Conservation (phyloP, 2,329 filamentous ascomycete genomes). For the Nemania abortiva region DNA sequence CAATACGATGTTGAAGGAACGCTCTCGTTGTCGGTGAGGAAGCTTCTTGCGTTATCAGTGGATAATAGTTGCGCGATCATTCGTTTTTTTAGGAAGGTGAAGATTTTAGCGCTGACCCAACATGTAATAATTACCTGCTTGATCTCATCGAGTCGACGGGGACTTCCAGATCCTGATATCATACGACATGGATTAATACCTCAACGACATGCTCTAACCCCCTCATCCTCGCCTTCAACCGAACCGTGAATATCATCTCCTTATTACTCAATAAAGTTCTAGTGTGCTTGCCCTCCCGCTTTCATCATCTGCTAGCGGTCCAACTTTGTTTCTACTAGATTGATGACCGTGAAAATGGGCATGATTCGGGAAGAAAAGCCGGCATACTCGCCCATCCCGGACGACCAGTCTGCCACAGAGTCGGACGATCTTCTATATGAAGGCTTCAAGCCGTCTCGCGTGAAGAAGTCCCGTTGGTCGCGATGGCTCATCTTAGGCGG, state of each 20-base stretch:
- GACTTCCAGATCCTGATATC: slow-evolving; percentile 11
- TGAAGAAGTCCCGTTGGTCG: slow-evolving; percentile 25
- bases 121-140: neutral
- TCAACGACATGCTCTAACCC: neutral
- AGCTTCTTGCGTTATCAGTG: slow-evolving; percentile 25
- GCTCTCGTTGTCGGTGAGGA: neutral
- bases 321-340: neutral
- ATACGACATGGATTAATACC: slow-evolving; percentile 14
- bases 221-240: neutral
- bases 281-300: neutral
- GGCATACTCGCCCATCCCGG: slow-evolving; percentile 37
- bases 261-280: slow-evolving; percentile 12
- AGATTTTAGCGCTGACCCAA: slow-evolving; percentile 22
- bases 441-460: slow-evolving; percentile 12
- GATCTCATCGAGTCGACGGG: neutral
- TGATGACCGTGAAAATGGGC: slow-evolving; percentile 24
- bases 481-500: slow-evolving; percentile 32
- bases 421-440: slow-evolving; percentile 40
- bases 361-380: slow-evolving; percentile 15
- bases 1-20: slow-evolving; percentile 26
- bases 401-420: slow-evolving; percentile 38
- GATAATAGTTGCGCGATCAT: slow-evolving; percentile 2
- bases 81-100: slow-evolving; percentile 36
- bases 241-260: neutral
- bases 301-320: neutral